Conservation (phyloP, 169 alveolate species). For the Hepatocystis sp. region DNA sequence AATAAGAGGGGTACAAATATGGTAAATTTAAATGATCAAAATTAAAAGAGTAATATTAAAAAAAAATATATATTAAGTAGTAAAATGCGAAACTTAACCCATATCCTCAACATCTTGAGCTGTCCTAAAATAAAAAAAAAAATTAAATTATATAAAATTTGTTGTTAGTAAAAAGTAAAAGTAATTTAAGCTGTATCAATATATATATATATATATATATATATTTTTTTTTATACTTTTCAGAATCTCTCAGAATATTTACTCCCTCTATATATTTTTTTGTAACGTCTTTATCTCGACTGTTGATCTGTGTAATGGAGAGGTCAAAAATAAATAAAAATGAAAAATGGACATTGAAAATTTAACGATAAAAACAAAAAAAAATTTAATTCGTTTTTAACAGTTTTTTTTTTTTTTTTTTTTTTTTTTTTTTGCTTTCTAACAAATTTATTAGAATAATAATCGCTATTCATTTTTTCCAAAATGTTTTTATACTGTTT, state of each 20-base stretch:
- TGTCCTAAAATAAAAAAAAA: constrained; percentile 36
- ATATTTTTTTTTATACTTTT: constrained; percentile 24
- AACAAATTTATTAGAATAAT: constrained; percentile 44
- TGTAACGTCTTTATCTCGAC: constrained; percentile 22
- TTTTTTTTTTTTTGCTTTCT: not conserved
- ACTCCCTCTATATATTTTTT: constrained; percentile 58
- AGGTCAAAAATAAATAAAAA: not conserved
- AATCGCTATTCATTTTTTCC: constrained; percentile 57
- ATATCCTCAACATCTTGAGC: constrained; percentile 76
- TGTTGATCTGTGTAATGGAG: constrained; percentile 28
- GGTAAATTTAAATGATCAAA: too few relatives aligned
- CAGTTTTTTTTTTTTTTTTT: constrained; percentile 3
- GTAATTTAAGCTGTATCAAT: too few relatives aligned
- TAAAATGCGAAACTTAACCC: constrained; percentile 10
- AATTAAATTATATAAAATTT: too few relatives aligned
- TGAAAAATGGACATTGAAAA: not conserved
- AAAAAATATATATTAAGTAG: too few relatives aligned
- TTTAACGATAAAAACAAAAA: not conserved
- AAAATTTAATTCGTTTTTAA: not conserved
- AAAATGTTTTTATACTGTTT: constrained; percentile 39
- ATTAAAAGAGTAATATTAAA: too few relatives aligned
- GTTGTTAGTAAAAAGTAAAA: too few relatives aligned
- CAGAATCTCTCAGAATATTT: constrained; percentile 43
- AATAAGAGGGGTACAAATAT: too few relatives aligned
- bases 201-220: too few relatives aligned